Base-by-base conservation (phyloP, 2,329 filamentous ascomycete species). In the Arthrocladium fulminans region DNA sequence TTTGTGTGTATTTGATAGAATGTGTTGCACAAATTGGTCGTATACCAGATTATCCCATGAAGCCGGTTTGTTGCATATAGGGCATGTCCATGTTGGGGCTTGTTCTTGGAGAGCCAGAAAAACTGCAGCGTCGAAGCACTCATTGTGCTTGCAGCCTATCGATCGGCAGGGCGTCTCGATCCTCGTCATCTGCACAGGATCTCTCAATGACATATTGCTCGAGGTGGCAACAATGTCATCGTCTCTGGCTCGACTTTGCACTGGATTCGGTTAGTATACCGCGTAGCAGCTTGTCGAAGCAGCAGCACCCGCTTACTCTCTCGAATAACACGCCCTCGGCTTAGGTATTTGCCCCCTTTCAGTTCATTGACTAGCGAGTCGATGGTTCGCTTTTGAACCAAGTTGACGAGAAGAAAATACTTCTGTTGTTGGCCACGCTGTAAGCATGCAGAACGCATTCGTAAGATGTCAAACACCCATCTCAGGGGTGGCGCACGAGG, bases 81-180 rank as follows among this genome's bases (percentile, higher is more conserved):
- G 92, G 60, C 92, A 98, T n/a, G 81, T 75, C 92, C 92, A 98
- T 15, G 92, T 94, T 0, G 92, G 92, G 0, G 88, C 90, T 70
- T 98, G 92, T 63, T 97, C 88, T 63, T 97, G 90, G 23, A 98
- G 70, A 59, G 95, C 87, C 17, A 98, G 74, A 63, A 96, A 98
- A 1, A 88, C 94, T 2, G 80, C 83, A 2, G 86, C 90, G 64
- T 98, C 92, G 58, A 97, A 98, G 63, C 92, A 98, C 62, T 94
- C 88, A 22, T 92, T 86, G 64, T 98, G 92, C 2, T 79, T 83
- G 68, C 92, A 98, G 27, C 81, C 69, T 2, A 80, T 75, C 3
- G 86, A 86, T 27, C 92, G 82, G 57, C 88, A 88, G 0, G 92
- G 92, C 13, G 86, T 73, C 7, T 76, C 75, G 29, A 98, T 84